phyloP scores from a whole-genome alignment of 2,329 filamentous ascomycete species.

The Xylaria sp. region DNA sequence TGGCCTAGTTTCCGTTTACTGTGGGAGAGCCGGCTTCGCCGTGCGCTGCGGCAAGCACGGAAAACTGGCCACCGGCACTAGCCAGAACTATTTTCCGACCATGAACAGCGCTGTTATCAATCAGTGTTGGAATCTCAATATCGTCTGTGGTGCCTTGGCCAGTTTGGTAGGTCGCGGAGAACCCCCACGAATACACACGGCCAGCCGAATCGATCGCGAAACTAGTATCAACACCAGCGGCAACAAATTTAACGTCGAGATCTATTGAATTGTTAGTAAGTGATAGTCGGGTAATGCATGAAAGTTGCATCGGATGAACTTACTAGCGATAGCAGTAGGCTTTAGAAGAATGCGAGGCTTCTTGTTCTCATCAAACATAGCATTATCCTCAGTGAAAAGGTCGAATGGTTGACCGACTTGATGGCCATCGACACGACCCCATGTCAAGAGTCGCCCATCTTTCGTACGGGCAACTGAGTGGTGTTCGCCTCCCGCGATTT shows the following conservation, averaged over 20 bases:
- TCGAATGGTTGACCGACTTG: conserved; percentile 67
- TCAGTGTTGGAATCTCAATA: conserved; percentile 77
- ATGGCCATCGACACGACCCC: conserved; percentile 59
- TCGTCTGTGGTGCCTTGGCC: conserved; percentile 83
- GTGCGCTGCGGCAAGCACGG: conserved; percentile 46
- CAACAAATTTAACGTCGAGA: conserved; percentile 64
- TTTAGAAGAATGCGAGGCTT: conserved; percentile 76
- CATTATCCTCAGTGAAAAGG: conserved; percentile 65
- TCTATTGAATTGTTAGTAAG: conserved; percentile 47
- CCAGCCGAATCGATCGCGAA: conserved; percentile 76
- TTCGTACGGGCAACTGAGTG: conserved; percentile 66
- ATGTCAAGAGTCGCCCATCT: conserved; percentile 56
- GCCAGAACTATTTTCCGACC: conserved; percentile 79
- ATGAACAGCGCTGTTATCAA: conserved; percentile 85
- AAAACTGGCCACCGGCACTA: conserved; percentile 90
- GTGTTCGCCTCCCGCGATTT: conserved; percentile 76
- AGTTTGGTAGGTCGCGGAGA: conserved; percentile 82
- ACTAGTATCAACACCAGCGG: conserved; percentile 76
- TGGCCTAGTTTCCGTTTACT: conserved; percentile 24
- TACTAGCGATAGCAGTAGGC: conserved; percentile 70
- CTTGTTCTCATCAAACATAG: conserved; percentile 71
- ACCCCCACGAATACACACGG: conserved; percentile 81
- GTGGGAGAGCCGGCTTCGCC: background rate
- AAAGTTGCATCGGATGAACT: conserved; percentile 38
- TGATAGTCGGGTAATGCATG: conserved; percentile 4